phyloP scores from a whole-genome alignment of 768 basidiomycete species.

The Lactarius akahatsu region DNA sequence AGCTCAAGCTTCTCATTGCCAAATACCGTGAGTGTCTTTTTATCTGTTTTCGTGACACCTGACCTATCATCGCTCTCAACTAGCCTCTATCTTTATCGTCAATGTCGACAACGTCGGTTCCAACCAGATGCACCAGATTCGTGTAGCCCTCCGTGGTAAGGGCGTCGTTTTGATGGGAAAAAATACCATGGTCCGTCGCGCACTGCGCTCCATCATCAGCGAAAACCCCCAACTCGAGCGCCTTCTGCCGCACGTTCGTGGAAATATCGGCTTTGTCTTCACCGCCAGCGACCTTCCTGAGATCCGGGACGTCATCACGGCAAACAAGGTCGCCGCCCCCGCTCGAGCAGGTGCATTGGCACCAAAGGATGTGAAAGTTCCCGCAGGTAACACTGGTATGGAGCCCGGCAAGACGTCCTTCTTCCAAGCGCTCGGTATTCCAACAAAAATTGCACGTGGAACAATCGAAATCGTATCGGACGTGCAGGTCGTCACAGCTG shows the following conservation, averaged over 20 bases:
- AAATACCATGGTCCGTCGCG: slow-evolving; percentile 99
- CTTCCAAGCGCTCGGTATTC: slow-evolving; percentile 99
- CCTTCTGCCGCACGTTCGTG: slow-evolving; percentile 92
- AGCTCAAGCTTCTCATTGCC: slow-evolving; percentile 89
- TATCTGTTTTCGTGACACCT: not conserved
- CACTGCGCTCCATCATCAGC: slow-evolving; percentile 83
- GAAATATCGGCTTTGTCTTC: slow-evolving; percentile 99
- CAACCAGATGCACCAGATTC: slow-evolving; percentile 99
- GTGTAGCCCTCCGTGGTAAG: slow-evolving; percentile 92
- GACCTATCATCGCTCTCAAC: slow-evolving; percentile 3
- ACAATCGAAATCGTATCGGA: slow-evolving; percentile 99
- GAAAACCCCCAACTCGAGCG: slow-evolving; percentile 95
- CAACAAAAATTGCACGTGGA: slow-evolving; percentile 99
- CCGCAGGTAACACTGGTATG: slow-evolving; percentile 99
- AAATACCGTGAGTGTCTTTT: slow-evolving; percentile 69
- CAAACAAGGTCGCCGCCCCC: slow-evolving; percentile 98
- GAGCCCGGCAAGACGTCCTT: slow-evolving; percentile 99
- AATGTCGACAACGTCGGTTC: slow-evolving; percentile 99
- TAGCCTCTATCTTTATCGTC: slow-evolving; percentile 97
- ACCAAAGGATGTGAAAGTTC: slow-evolving; percentile 87
- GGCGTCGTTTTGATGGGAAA: slow-evolving; percentile 99
- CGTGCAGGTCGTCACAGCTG: slow-evolving; percentile 90
- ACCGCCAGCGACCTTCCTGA: slow-evolving; percentile 91
- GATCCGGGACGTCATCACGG: slow-evolving; percentile 84
- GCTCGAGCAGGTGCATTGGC: slow-evolving; percentile 98